phyloP scores from a whole-genome alignment of 2,329 filamentous ascomycete species.

The Escovopsis sp. region DNA sequence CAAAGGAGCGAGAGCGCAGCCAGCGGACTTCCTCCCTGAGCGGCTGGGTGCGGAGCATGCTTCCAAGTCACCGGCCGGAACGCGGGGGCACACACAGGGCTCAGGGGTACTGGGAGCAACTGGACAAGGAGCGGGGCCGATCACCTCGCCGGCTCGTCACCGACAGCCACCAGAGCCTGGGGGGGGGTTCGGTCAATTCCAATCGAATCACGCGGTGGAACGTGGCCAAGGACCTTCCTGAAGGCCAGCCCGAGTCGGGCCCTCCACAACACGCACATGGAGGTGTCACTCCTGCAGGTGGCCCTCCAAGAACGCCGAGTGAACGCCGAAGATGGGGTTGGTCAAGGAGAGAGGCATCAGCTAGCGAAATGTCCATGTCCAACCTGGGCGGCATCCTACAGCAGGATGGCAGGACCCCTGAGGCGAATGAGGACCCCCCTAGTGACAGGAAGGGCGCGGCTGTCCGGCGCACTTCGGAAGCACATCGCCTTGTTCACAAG shows the following conservation, averaged over 20 bases:
- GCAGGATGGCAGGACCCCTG: neutral
- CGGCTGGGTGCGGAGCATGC: slow-evolving; percentile 28
- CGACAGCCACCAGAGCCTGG: slow-evolving; percentile 8
- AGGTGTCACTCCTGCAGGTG: neutral
- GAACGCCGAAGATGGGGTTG: slow-evolving; percentile 9
- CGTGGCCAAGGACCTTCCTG: slow-evolving; percentile 15
- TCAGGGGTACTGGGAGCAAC: slow-evolving; percentile 15
- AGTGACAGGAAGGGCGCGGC: neutral
- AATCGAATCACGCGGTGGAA: slow-evolving; percentile 22
- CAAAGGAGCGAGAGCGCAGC: neutral
- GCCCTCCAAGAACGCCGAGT: neutral
- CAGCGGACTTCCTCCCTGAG: slow-evolving; percentile 16
- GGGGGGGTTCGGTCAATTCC: slow-evolving; percentile 12
- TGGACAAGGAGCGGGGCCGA: slow-evolving; percentile 4
- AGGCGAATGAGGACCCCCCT: neutral
- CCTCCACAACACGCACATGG: neutral
- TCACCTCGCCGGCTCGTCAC: slow-evolving; percentile 4
- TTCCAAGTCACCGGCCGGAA: slow-evolving; percentile 35
- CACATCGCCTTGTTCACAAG: slow-evolving; percentile 9
- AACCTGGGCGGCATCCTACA: slow-evolving; percentile 3
- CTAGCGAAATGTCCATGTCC: neutral
- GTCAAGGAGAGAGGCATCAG: slow-evolving; percentile 6
- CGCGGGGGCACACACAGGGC: slow-evolving; percentile 32
- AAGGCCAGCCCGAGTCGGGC: neutral
- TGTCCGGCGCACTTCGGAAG: neutral